A percentile compares a stretch with the other conserved stretches of the same genome.
Conservation (phyloP, 176 grass and related monocot genomes). For the Carex pumila region DNA sequence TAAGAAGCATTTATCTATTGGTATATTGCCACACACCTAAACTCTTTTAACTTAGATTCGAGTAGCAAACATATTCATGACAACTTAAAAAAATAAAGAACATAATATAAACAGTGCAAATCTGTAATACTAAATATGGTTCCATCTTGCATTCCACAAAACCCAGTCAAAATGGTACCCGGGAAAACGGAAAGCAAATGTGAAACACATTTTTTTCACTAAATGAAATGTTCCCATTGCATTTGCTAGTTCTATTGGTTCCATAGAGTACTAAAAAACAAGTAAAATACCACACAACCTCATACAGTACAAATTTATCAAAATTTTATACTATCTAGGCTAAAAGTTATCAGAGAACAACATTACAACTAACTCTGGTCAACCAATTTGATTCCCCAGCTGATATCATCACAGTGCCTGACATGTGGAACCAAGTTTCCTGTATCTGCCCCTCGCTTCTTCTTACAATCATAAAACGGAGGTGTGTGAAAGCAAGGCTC, state of each 20-base stretch:
- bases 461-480: conserved; percentile 76
- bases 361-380: conserved; percentile 43
- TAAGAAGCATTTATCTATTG: neutral
- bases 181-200: neutral
- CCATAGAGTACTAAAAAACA: neutral
- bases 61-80: no score
- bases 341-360: neutral
- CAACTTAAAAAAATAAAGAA: neutral
- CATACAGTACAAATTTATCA: conserved; percentile 5
- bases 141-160: neutral
- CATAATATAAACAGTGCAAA: neutral
- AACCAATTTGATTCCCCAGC: conserved; percentile 84
- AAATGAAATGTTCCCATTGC: neutral
- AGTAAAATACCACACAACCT: neutral
- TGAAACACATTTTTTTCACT: neutral
- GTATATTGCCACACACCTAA: neutral
- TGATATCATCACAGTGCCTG: conserved; percentile 87
- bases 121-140: neutral
- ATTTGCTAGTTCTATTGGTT: neutral
- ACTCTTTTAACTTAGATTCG: neutral
- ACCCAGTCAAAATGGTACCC: neutral
- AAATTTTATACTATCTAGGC: neutral
- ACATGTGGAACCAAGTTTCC: conserved; percentile 78
- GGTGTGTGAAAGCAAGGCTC: conserved; percentile 94
- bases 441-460: conserved; percentile 52